Evolutionary conservation across 257 asterid genomes (phyloP).

Genomic region (Solanum sparsipilum): DNA sequence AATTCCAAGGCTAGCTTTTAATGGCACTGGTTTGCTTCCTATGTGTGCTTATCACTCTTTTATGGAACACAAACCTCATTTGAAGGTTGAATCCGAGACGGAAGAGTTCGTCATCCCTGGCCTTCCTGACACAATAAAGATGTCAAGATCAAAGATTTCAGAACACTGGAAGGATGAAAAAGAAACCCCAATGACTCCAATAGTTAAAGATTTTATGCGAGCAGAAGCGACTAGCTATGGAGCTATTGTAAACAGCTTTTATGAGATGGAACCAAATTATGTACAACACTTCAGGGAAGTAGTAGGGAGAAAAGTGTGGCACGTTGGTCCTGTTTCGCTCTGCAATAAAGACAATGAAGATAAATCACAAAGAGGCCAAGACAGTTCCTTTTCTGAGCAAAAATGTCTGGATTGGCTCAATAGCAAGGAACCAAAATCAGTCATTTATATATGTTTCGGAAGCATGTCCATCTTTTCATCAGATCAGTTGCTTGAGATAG

Average conservation of each 20-base stretch:
- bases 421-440: conserved; percentile 19
- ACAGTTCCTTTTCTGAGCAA: background rate
- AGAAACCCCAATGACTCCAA: background rate
- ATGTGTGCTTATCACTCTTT: background rate
- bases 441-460: conserved; percentile 26
- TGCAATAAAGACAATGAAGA: conserved; percentile 9
- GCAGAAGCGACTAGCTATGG: conserved; percentile 30
- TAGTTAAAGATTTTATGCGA: background rate
- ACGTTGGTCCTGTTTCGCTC: conserved; percentile 26
- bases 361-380: conserved; percentile 9
- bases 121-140: conserved; percentile 12
- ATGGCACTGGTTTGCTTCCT: conserved; percentile 24
- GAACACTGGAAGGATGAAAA: background rate
- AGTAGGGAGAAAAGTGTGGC: conserved; percentile 15
- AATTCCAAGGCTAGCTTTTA: conserved; percentile 15
- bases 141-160: conserved; percentile 14
- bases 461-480: conserved; percentile 21
- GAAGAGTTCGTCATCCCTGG: conserved; percentile 26
- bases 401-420: conserved; percentile 35
- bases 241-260: conserved; percentile 35
- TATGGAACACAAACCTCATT: conserved; percentile 7
- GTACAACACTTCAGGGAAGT: conserved; percentile 12
- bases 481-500: conserved; percentile 28
- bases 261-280: conserved; percentile 29
- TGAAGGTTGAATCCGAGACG: conserved; percentile 11